Base-by-base conservation (phyloP, 768 basidiomycete species). In the Lanmaoa pseudosensibilis region DNA sequence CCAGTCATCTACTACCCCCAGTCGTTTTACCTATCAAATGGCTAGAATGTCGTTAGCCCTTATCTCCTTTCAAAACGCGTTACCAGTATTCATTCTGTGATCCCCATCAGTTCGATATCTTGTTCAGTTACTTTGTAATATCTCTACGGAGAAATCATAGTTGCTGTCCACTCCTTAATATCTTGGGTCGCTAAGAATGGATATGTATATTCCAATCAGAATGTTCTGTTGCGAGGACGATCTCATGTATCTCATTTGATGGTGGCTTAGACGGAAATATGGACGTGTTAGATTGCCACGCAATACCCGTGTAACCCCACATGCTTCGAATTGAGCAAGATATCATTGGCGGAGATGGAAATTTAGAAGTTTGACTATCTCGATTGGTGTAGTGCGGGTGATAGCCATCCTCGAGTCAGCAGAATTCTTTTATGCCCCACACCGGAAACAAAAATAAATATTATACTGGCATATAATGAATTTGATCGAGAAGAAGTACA, bases 1-100 rank as follows among this genome's bases (percentile, higher is more conserved):
- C 34, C 21, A n/a, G 34, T 37, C 46, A 53, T 56, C 39, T 47
- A 59, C 33, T 50, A 54, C 48, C 13, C 39, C 15, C 53, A 10
- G 63, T 54, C 61, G 23, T 59, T 59, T 55, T 27, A 52, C 9
- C 19, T 30, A 18, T 32, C 16, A 4, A 47, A 25, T 54, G 57
- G 27, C 39, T 40, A 36, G 19, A 32, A 11, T 52, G 33, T 48
- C 38, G 47, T 33, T 52, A 40, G 41, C 44, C 33, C 16, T 36
- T 27, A 27, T 50, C 55, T 36, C 44, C 33, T 21, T 52, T 27
- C n/a, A 40, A 50, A 61, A 34, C 12, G 6, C 33, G 40, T 54
- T 44, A 19, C 27, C 34, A 13, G 11, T 54, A 40, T 50, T 37
- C 11, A 2, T 43, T 57, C 30, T n/a, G 38, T 13, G 16, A 48